Evolutionary conservation across 305 asterid genomes (phyloP).

Genomic region (Fraxinus xanthoxyloides): DNA sequence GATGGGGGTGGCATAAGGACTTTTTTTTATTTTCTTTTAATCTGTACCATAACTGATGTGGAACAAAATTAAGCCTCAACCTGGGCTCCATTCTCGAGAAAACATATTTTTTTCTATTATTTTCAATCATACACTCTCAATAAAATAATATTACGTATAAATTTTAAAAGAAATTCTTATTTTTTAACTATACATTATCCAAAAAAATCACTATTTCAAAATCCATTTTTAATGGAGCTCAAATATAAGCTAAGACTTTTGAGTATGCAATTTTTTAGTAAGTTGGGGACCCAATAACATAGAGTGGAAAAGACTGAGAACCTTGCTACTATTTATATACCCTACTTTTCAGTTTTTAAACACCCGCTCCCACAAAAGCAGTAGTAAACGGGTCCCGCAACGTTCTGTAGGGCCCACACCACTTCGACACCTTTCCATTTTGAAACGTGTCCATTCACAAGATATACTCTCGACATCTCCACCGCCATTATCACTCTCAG

Average conservation of each 20-base stretch:
- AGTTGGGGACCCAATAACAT: background rate
- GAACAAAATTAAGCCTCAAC: background rate
- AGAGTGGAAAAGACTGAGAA: background rate
- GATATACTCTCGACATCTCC: slow-evolving; percentile 19
- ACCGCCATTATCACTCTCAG: background rate
- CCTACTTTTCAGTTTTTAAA: too few relatives aligned
- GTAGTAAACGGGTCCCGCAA: background rate
- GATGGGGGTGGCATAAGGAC: background rate
- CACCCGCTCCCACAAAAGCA: background rate
- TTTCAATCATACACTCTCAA: too few relatives aligned
- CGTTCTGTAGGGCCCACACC: background rate
- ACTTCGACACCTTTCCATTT: background rate
- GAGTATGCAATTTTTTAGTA: background rate
- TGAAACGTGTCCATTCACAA: slow-evolving; percentile 26
- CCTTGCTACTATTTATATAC: background rate
- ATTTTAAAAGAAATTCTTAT: too few relatives aligned
- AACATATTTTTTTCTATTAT: too few relatives aligned
- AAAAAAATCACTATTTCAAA: too few relatives aligned
- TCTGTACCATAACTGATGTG: background rate
- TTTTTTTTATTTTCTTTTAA: too few relatives aligned
- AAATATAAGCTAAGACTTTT: background rate
- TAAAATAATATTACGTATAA: too few relatives aligned
- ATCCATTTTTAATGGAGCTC: too few relatives aligned
- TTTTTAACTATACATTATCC: too few relatives aligned
- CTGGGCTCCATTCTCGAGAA: too few relatives aligned